phyloP scores from a whole-genome alignment of 2,329 filamentous ascomycete genomes.

The Neofusicoccum kwambonambiense region DNA sequence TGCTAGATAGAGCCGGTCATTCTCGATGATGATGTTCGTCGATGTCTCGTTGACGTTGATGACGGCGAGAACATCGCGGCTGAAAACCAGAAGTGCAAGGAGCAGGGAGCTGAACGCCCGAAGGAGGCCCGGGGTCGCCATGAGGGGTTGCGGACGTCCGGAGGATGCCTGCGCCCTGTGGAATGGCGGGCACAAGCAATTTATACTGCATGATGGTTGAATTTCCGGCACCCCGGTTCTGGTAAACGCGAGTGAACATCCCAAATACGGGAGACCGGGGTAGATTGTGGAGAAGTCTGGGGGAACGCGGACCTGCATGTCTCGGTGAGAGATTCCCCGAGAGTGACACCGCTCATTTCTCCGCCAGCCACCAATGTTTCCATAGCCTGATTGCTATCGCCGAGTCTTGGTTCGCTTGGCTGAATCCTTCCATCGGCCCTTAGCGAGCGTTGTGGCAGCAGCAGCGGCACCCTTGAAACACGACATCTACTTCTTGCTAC shows the following conservation, averaged over 20 bases:
- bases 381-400: background rate
- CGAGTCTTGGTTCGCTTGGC: background rate
- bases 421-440: background rate
- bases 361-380: slow-evolving; percentile 10
- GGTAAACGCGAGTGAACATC: background rate
- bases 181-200: background rate
- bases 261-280: slow-evolving; percentile 1
- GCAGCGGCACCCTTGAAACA: background rate
- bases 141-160: background rate
- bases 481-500: background rate
- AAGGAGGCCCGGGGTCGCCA: background rate
- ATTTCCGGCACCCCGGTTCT: background rate
- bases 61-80: background rate
- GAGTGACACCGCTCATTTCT: background rate
- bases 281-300: slow-evolving; percentile 9
- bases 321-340: slow-evolving; percentile 7
- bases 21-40: slow-evolving; percentile 40
- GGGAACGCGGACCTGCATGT: slow-evolving; percentile 6
- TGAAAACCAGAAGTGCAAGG: background rate
- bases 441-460: background rate
- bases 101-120: background rate
- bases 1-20: slow-evolving; percentile 46
- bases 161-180: background rate
- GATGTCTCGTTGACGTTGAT: slow-evolving; percentile 31
- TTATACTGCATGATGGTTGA: background rate